A percentile compares a stretch with the other conserved stretches of the same genome.
These are phyloP conservation scores for Discostella stelligera DNA, from an alignment of 352 stramenopile species.

Conservation along the genomic window DNA sequence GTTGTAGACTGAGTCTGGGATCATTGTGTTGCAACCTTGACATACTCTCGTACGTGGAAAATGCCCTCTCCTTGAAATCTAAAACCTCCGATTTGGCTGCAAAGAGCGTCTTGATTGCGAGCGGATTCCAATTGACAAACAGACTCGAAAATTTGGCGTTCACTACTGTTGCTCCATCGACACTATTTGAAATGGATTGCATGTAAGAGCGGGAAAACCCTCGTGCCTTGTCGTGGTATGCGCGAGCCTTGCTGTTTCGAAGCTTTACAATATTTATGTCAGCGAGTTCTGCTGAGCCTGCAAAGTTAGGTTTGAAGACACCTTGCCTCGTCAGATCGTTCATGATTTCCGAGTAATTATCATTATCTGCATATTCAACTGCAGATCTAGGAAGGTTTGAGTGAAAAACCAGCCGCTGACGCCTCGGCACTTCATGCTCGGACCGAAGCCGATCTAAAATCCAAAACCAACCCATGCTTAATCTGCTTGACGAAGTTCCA, in stretches of 20 bases:
- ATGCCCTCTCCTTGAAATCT: constrained; percentile 58
- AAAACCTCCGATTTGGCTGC: constrained; percentile 46
- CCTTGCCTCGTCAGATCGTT: constrained; percentile 61
- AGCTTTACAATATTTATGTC: constrained; percentile 74
- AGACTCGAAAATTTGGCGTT: constrained; percentile 79
- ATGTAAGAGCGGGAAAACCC: constrained; percentile 60
- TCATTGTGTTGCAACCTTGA: constrained; percentile 35
- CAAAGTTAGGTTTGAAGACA: constrained; percentile 66
- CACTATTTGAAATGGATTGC: constrained; percentile 29
- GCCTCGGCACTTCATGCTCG: constrained; percentile 41
- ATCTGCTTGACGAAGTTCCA: constrained; percentile 56
- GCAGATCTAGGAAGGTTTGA: constrained; percentile 70
- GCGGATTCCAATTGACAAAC: constrained; percentile 83
- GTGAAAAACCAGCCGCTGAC: constrained; percentile 75
- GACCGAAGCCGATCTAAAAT: constrained; percentile 74
- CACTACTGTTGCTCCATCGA: constrained; percentile 52
- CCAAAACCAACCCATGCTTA: constrained; percentile 84
- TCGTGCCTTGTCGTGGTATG: constrained; percentile 44
- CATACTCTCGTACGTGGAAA: constrained; percentile 56
- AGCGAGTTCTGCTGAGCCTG: constrained; percentile 70
- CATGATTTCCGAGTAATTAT: constrained; percentile 69
- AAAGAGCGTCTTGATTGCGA: constrained; percentile 71
- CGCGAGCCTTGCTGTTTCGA: constrained; percentile 31
- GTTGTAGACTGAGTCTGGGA: constrained; percentile 6
- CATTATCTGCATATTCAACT: constrained; percentile 56